phyloP scores from a whole-genome alignment of 75 land plant species.

The Azolla pinnata region DNA sequence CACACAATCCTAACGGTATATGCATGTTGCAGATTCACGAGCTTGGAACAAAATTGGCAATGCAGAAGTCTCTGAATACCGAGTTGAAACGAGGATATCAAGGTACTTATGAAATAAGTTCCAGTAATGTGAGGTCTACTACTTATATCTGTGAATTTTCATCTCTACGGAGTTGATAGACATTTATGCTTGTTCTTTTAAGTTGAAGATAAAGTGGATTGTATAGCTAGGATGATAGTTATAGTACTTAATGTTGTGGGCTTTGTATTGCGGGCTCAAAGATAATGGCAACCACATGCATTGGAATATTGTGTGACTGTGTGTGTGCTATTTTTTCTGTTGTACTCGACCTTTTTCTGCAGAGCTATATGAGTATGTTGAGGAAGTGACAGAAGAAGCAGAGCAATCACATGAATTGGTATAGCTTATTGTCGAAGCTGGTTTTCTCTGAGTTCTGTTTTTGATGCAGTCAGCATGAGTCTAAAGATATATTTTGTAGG shows the following conservation, averaged over 20 bases:
- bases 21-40: conserved; percentile 53
- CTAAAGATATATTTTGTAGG: conserved; percentile 2
- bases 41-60: conserved; percentile 53
- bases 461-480: background rate
- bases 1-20: background rate
- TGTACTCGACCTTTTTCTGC: conserved; percentile 10
- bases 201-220: no score
- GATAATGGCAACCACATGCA: no score
- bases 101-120: no score
- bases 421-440: conserved; percentile 1
- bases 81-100: conserved; percentile 58
- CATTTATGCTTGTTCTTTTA: no score
- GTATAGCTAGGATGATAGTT: no score
- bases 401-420: conserved; percentile 69
- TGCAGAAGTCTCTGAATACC: conserved; percentile 67
- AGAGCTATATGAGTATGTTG: conserved; percentile 60
- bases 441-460: background rate
- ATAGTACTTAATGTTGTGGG: no score
- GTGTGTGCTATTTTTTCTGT: conserved; percentile 3
- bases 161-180: no score
- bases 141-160: no score
- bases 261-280: no score
- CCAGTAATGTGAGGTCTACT: no score
- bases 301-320: no score
- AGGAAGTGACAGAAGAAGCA: conserved; percentile 49